A percentile compares a stretch with the other conserved stretches of the same genome.
These are phyloP conservation scores for Umbelopsis sp. DNA, from an alignment of 192 early-diverging fungal species.

Conservation along the genomic window DNA sequence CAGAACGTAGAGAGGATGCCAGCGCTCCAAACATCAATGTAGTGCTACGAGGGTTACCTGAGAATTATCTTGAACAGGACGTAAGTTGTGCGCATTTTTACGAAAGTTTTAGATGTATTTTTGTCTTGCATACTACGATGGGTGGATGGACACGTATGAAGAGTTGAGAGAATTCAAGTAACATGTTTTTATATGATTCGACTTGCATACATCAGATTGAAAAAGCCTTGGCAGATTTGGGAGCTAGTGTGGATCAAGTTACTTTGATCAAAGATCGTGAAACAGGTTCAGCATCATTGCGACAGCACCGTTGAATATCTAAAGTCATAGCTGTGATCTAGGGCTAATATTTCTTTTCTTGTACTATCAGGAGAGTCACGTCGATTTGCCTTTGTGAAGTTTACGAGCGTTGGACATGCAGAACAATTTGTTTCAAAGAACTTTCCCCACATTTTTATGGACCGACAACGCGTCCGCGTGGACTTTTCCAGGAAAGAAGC, in stretches of 20 bases:
- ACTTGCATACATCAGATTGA: slow-evolving; percentile 36
- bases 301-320: neutral
- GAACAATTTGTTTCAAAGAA: slow-evolving; percentile 42
- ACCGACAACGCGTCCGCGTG: slow-evolving; percentile 34
- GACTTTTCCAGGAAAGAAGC: slow-evolving; percentile 40
- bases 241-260: slow-evolving; percentile 46
- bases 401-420: slow-evolving; percentile 49
- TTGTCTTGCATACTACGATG: no score
- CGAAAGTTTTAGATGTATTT: no score
- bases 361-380: slow-evolving; percentile 39
- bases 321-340: neutral
- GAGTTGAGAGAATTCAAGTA: slow-evolving; percentile 2
- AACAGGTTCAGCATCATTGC: slow-evolving; percentile 34
- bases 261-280: slow-evolving; percentile 40
- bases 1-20: slow-evolving; percentile 12
- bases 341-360: neutral
- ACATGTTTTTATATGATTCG: neutral
- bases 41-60: slow-evolving; percentile 40
- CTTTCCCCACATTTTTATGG: slow-evolving; percentile 37
- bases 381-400: slow-evolving; percentile 47
- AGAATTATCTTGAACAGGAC: slow-evolving; percentile 30
- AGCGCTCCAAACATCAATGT: slow-evolving; percentile 43
- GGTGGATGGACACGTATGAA: neutral
- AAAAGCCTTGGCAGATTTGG: slow-evolving; percentile 31
- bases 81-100: slow-evolving; percentile 25